Evolutionary conservation across 2,329 filamentous ascomycete species (phyloP), one percentile per base, ranked within the genome.

Genomic region (Aspergillus sp.): DNA sequence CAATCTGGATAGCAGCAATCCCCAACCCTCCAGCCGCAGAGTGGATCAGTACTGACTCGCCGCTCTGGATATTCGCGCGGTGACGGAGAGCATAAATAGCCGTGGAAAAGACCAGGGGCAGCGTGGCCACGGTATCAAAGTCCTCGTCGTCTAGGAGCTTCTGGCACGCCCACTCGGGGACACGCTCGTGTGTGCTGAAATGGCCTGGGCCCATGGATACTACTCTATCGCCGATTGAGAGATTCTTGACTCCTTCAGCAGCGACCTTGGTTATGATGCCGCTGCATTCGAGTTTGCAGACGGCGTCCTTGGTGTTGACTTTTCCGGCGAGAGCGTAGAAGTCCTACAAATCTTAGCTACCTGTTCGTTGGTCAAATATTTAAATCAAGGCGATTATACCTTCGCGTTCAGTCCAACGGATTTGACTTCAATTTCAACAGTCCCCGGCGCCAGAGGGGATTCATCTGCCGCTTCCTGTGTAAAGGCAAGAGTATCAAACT

Each of bases 1-100:
- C 41, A 33, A 7, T 61, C 17, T 9, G 51, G 59, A 40, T 58
- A 44, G 41, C 52, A 19, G 52, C 30, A 9, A 46, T 45, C 9
- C 53, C 56, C 17, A 54, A 24, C 42, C 51, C 3, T 34, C 56
- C 15, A 8, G 30, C 2, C 30, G 51, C 12, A 11, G 24, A 6
- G 51, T 58, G 22, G 3, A 50, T 19, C 4, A 46, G 17, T 11
- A 46, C 15, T 0, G 20, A 27, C 13, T 46, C 42, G 1, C 42
- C 42, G 13, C 11, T 6, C 5, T 30, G 42, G 5, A 46, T 5
- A 15, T 46, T 4, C 5, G 42, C 42, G 5, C 42, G 42, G n/a
- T 30, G 7, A n/a, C n/a, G 20, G 0, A 46, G 20, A 9, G 42
- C 42, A 15, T 46, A 46, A 1, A 46, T 13, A 1, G 42, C 42